Evolutionary conservation across 495 filamentous ascomycete species (phyloP).

Genomic region (Lasiosphaeria ovina): DNA sequence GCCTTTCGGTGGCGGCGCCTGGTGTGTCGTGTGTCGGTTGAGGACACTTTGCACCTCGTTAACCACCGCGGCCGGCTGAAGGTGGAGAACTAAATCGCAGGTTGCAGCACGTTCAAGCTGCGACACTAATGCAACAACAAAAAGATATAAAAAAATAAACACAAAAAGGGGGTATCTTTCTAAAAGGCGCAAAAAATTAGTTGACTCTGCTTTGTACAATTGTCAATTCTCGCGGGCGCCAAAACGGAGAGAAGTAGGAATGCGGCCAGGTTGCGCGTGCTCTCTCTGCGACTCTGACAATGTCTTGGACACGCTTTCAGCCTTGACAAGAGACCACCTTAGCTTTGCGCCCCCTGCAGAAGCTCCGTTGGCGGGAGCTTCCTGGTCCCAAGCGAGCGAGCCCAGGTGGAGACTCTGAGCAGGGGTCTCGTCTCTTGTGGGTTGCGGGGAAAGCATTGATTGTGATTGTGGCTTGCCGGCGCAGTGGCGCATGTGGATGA

Average conservation of each 20-base stretch:
- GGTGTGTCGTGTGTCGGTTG: slow-evolving; percentile 2
- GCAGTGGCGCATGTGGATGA: too few species aligned
- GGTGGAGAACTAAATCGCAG: slow-evolving; percentile 11
- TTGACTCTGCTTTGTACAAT: too few species aligned
- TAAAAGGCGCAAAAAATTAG: too few species aligned
- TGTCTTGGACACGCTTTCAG: neutral
- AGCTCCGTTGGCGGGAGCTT: neutral
- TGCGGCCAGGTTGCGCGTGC: neutral
- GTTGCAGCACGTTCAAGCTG: neutral
- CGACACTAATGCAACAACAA: neutral
- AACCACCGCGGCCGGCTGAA: neutral
- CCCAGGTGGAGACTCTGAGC: neutral
- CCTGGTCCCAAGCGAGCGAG: neutral
- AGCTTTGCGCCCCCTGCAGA: slow-evolving; percentile 7
- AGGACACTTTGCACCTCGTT: slow-evolving; percentile 26
- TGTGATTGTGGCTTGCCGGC: slow-evolving; percentile 2
- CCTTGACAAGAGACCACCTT: neutral
- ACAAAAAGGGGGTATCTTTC: neutral
- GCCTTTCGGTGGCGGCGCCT: neutral
- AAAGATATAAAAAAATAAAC: neutral
- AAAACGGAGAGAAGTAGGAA: neutral
- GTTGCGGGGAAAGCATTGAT: slow-evolving; percentile 3
- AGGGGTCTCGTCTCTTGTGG: neutral
- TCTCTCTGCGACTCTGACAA: neutral
- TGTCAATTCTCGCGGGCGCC: too few species aligned